Evolutionary conservation across 2,329 filamentous ascomycete genomes (phyloP).

Genomic region (Verticillium klebahnii): DNA sequence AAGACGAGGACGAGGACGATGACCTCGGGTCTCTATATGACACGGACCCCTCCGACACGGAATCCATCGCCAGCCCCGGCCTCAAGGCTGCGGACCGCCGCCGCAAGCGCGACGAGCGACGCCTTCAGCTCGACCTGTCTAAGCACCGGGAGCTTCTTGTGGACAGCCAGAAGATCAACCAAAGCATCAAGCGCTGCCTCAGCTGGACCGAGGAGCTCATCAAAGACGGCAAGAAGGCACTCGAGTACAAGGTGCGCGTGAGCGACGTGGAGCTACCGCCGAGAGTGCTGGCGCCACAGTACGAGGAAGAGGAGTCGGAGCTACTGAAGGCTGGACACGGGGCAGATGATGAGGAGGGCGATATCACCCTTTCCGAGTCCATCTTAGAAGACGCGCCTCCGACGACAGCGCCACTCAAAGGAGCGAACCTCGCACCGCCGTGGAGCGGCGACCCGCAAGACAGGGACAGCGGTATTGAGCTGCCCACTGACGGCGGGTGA

Average conservation of each 20-base stretch:
- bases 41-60: constrained; percentile 38
- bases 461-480: constrained; percentile 48
- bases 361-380: constrained; percentile 5
- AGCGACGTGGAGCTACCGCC: constrained; percentile 81
- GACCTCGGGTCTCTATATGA: constrained; percentile 49
- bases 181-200: constrained; percentile 84
- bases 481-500: constrained; percentile 34
- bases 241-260: constrained; percentile 74
- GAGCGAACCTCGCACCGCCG: constrained; percentile 6
- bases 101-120: constrained; percentile 72
- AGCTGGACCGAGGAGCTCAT: constrained; percentile 89
- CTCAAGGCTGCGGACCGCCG: constrained; percentile 39
- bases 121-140: constrained; percentile 77
- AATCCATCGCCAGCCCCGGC: constrained; percentile 31
- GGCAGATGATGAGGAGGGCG: constrained; percentile 17
- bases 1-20: constrained; percentile 37
- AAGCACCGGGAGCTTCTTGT: constrained; percentile 86
- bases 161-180: constrained; percentile 93
- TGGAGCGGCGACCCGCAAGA: constrained; percentile 23
- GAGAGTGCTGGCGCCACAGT: constrained; percentile 63
- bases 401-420: not conserved
- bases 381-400: not conserved
- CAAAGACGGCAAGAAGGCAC: constrained; percentile 78
- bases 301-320: constrained; percentile 53
- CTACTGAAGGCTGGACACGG: not conserved